phyloP scores from a whole-genome alignment of 2,329 filamentous ascomycete genomes.

The Uncinocarpus reesii region DNA sequence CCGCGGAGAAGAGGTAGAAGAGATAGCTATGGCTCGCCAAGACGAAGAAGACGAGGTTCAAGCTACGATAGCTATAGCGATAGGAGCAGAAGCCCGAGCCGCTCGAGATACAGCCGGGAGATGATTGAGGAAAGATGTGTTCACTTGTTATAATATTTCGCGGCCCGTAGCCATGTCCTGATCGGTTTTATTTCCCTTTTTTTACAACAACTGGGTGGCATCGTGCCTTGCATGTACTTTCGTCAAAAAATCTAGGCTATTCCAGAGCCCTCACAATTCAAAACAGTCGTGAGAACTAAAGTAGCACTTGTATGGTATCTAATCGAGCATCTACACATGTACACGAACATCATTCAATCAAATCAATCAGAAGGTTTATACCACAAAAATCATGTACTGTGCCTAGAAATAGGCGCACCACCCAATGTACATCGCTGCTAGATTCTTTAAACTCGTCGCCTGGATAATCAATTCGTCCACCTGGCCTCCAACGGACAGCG shows the following conservation, averaged over 20 bases:
- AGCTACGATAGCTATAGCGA: constrained; percentile 51
- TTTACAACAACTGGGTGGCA: background rate
- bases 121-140: background rate
- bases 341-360: background rate
- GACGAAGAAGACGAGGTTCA: constrained; percentile 45
- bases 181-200: background rate
- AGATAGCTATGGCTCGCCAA: constrained; percentile 29
- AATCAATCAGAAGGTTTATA: background rate
- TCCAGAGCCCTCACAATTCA: background rate
- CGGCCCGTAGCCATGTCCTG: background rate
- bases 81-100: constrained; percentile 39
- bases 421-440: constrained; percentile 94
- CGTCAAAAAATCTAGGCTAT: background rate
- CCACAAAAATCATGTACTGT: background rate
- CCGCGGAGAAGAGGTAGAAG: constrained; percentile 28
- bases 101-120: constrained; percentile 24
- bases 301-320: background rate
- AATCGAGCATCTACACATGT: background rate
- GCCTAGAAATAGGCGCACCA: constrained; percentile 44
- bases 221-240: background rate
- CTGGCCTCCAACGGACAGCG: constrained; percentile 88
- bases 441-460: constrained; percentile 66
- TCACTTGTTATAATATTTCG: background rate
- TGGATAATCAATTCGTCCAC: constrained; percentile 90
- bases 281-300: background rate